phyloP scores from a whole-genome alignment of 192 early-diverging fungal species.

The Martensiomyces pterosporus region DNA sequence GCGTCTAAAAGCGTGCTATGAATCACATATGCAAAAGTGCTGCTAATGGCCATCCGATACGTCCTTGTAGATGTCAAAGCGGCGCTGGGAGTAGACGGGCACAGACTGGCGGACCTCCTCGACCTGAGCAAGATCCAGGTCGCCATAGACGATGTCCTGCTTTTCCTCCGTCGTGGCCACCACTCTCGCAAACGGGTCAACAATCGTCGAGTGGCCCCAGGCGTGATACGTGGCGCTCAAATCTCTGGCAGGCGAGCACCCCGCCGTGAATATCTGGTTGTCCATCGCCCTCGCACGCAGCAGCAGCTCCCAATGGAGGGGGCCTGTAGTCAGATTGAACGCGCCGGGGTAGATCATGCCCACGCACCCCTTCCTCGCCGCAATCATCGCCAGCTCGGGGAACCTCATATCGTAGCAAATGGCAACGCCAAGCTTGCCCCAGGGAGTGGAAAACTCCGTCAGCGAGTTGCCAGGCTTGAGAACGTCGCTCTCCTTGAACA shows the following conservation, averaged over 20 bases:
- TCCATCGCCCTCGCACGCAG: slow-evolving; percentile 83
- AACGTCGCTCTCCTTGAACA: slow-evolving; percentile 86
- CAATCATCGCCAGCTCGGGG: slow-evolving; percentile 94
- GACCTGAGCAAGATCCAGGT: slow-evolving; percentile 59
- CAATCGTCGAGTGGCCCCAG: slow-evolving; percentile 91
- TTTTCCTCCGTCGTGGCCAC: slow-evolving; percentile 69
- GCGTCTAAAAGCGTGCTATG: too few relatives aligned
- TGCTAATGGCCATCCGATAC: too few relatives aligned
- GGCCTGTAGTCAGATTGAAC: slow-evolving; percentile 95
- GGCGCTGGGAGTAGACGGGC: slow-evolving; percentile 67
- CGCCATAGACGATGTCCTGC: slow-evolving; percentile 78
- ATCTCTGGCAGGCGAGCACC: slow-evolving; percentile 95
- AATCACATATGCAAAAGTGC: too few relatives aligned
- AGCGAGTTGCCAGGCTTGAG: slow-evolving; percentile 69
- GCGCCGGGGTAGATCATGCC: slow-evolving; percentile 97
- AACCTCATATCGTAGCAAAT: slow-evolving; percentile 99
- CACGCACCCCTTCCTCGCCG: slow-evolving; percentile 77
- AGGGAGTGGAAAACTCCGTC: slow-evolving; percentile 76
- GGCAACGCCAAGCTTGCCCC: slow-evolving; percentile 84
- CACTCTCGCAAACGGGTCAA: slow-evolving; percentile 76
- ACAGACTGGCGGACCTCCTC: slow-evolving; percentile 57
- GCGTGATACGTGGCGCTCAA: slow-evolving; percentile 70
- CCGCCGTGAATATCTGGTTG: slow-evolving; percentile 89
- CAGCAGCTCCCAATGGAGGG: slow-evolving; percentile 91
- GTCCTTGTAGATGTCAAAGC: slow-evolving; percentile 72